Conservation (phyloP, 2,329 filamentous ascomycete species). For the Leptographium flavum region DNA sequence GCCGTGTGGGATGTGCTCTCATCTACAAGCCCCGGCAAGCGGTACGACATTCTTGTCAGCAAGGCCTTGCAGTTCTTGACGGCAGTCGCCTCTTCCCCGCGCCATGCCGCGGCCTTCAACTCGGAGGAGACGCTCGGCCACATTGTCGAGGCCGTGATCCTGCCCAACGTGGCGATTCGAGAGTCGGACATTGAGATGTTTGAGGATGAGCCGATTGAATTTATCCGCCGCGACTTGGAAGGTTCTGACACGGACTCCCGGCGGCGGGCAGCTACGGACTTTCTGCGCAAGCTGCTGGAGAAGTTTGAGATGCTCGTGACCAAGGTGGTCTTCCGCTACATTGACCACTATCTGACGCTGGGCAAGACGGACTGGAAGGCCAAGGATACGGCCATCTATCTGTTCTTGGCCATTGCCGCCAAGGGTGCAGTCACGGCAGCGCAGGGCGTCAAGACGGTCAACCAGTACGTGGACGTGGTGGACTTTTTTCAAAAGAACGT, state of each 20-base stretch:
- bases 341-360: slow-evolving; percentile 72
- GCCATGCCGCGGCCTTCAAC: slow-evolving; percentile 78
- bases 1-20: slow-evolving; percentile 88
- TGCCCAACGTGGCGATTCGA: slow-evolving; percentile 82
- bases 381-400: slow-evolving; percentile 95
- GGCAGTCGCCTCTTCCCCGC: slow-evolving; percentile 62
- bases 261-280: slow-evolving; percentile 84
- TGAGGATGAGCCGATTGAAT: slow-evolving; percentile 97
- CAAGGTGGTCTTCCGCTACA: slow-evolving; percentile 73
- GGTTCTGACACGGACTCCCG: slow-evolving; percentile 93
- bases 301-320: slow-evolving; percentile 81
- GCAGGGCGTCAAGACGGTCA: slow-evolving; percentile 83
- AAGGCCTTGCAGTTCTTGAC: slow-evolving; percentile 90
- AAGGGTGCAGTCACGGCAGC: slow-evolving; percentile 78
- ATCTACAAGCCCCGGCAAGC: slow-evolving; percentile 70
- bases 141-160: slow-evolving; percentile 88
- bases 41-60: slow-evolving; percentile 90
- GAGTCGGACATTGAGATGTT: slow-evolving; percentile 94
- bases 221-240: slow-evolving; percentile 87
- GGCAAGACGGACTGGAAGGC: slow-evolving; percentile 81
- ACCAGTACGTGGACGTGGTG: slow-evolving; percentile 74
- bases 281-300: slow-evolving; percentile 75
- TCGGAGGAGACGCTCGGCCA: slow-evolving; percentile 64
- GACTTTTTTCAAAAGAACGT: slow-evolving; percentile 93
- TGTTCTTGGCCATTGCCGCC: slow-evolving; percentile 86